These are phyloP conservation scores for Borealophlyctis nickersoniae DNA, from an alignment of 192 early-diverging fungal genomes.

Conservation along the genomic window DNA sequence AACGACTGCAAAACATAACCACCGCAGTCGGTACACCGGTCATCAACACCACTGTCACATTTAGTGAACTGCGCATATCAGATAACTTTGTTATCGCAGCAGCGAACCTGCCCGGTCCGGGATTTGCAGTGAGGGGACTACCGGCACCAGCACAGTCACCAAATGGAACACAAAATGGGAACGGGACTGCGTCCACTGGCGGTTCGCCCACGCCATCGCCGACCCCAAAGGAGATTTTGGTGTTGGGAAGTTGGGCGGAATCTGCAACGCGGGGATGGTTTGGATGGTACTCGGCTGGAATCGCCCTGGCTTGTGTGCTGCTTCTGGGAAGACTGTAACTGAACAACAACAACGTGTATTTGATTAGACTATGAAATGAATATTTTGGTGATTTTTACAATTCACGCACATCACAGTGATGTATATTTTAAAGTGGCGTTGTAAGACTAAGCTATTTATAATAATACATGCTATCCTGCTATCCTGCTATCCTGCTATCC, in stretches of 20 bases:
- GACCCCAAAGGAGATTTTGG: not conserved
- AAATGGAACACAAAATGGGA: not conserved
- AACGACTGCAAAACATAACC: not conserved
- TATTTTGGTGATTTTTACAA: not conserved
- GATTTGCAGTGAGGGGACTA: not conserved
- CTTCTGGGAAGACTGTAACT: not conserved
- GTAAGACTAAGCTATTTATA: not conserved
- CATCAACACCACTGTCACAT: not conserved
- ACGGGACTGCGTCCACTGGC: not conserved
- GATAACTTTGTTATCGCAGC: not conserved
- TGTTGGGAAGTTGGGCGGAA: not conserved
- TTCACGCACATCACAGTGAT: not conserved
- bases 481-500: not conserved
- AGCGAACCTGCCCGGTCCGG: not conserved
- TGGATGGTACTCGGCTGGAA: not conserved
- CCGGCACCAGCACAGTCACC: not conserved
- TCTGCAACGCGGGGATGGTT: not conserved
- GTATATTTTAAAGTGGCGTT: not conserved
- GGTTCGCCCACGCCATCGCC: not conserved
- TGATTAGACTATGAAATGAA: not conserved
- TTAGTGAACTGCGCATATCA: not conserved
- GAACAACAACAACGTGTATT: not conserved
- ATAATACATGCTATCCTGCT: not conserved
- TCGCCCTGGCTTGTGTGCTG: not conserved
- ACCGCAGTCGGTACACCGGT: not conserved